Base-by-base conservation (phyloP, 345 rosid species). In the Jatropha curcas region DNA sequence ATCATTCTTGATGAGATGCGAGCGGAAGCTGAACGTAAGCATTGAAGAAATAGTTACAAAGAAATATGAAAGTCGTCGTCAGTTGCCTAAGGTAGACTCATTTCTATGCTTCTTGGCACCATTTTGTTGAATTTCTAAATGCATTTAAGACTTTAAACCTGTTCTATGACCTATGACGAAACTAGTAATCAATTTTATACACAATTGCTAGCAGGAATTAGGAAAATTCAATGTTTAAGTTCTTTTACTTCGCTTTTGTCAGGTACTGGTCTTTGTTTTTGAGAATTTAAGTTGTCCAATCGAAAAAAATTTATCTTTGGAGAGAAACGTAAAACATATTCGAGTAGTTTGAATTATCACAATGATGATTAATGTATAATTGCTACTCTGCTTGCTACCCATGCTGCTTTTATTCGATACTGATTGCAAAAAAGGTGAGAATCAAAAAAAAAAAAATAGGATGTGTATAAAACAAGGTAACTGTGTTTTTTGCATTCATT, bases 1-100 rank as follows among this genome's bases (percentile, higher is more conserved):
- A 61, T 74, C 59, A n/a, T 51, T 33, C 74, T 85, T 20, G 83
- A 87, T 61, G 79, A 83, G 59, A 74, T 84, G 79, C 71, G 86
- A 73, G 71, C 58, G 56, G 79, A 81, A 43, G 85, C 72, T n/a
- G 74, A n/a, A n/a, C 73, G 0, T 70, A 74, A 46, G 78, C 66
- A 22, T 28, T 79, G 48, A 27, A n/a, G 17, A 17, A 66, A 61
- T 56, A 9, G 12, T 41, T 11, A 20, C n/a, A 43, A 69, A 81
- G 43, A 57, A 33, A 57, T 14, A 28, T 55, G 74, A 31, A 19
- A 14, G 50, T 50, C 78, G 53, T 31, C 78, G 88, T 20, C 27
- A 34, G 35, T 67, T 86, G 63, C 90, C 84, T 11, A 77, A 79
- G 83, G 86, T 60, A 52, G 1, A 28, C 43, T 12, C 6, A 7